These are phyloP conservation scores for Pichia sp. DNA, from an alignment of 1,139 yeast species.

Conservation along the genomic window DNA sequence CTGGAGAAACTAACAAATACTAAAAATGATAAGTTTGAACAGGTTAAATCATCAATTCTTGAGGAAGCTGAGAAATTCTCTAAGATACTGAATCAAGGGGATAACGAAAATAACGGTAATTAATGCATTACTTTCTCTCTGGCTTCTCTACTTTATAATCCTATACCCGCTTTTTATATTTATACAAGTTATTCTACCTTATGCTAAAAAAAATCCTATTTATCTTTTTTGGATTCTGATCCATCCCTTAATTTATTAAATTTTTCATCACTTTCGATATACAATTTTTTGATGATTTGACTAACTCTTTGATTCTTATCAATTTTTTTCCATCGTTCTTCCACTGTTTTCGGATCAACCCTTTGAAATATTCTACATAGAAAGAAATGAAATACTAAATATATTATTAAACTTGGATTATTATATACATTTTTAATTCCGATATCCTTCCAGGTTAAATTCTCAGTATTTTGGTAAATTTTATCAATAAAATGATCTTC, in stretches of 20 bases:
- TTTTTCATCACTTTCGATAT: slow-evolving; percentile 13
- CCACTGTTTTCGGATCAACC: slow-evolving; percentile 21
- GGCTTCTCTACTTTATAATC: neutral
- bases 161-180: neutral
- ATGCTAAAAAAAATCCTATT: neutral
- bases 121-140: neutral
- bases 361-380: slow-evolving; percentile 9
- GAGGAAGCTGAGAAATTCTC: slow-evolving; percentile 4
- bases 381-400: slow-evolving; percentile 17
- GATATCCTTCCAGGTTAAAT: slow-evolving; percentile 9
- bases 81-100: neutral
- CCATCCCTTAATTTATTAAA: neutral
- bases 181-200: neutral
- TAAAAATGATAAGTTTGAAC: slow-evolving; percentile 3
- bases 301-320: slow-evolving; percentile 24
- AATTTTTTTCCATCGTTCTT: slow-evolving; percentile 24
- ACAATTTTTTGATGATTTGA: slow-evolving; percentile 17
- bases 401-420: slow-evolving; percentile 21
- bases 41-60: neutral
- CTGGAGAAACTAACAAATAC: neutral
- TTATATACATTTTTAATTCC: slow-evolving; percentile 5
- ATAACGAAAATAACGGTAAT: neutral
- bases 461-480: slow-evolving; percentile 6
- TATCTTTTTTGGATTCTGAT: neutral
- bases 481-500: neutral